A percentile compares a stretch with the other conserved stretches of the same genome.
These are phyloP conservation scores for Claviceps maximensis DNA, from an alignment of 2,329 filamentous ascomycete species.

Conservation along the genomic window DNA sequence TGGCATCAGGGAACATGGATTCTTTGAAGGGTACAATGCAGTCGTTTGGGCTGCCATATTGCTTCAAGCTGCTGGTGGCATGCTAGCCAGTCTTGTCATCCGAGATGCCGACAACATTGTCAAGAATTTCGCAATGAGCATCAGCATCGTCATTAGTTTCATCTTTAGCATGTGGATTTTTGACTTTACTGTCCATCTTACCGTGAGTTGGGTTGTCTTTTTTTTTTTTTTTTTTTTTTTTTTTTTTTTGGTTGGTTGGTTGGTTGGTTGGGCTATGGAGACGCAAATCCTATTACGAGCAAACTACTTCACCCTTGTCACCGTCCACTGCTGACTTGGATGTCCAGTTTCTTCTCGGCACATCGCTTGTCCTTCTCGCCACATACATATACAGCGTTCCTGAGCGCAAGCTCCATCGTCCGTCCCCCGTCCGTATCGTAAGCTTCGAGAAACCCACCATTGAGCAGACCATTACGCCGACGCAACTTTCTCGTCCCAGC, in stretches of 20 bases:
- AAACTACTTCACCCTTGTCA: no score
- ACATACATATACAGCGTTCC: conserved; percentile 74
- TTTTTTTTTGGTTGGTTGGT: no score
- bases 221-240: not conserved
- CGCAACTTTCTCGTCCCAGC: conserved; percentile 17
- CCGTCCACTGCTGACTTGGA: not conserved
- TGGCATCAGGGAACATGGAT: conserved; percentile 70
- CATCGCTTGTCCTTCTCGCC: conserved; percentile 61
- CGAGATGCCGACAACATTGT: conserved; percentile 54
- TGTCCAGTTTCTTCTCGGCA: conserved; percentile 68
- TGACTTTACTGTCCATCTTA: conserved; percentile 57
- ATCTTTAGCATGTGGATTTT: conserved; percentile 79
- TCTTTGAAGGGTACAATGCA: conserved; percentile 91
- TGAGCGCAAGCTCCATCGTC: conserved; percentile 40
- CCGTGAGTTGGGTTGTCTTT: conserved; percentile 40
- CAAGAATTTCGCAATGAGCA: conserved; percentile 86
- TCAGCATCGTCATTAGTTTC: conserved; percentile 81
- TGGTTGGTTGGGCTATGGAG: no score
- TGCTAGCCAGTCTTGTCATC: conserved; percentile 45
- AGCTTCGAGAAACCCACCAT: conserved; percentile 64
- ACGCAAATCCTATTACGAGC: no score
- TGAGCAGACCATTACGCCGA: conserved; percentile 30
- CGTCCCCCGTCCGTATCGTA: conserved; percentile 55
- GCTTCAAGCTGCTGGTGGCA: conserved; percentile 71
- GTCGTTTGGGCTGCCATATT: conserved; percentile 77